Base-by-base conservation (phyloP, 768 basidiomycete species). In the Lactarius akahatsu region DNA sequence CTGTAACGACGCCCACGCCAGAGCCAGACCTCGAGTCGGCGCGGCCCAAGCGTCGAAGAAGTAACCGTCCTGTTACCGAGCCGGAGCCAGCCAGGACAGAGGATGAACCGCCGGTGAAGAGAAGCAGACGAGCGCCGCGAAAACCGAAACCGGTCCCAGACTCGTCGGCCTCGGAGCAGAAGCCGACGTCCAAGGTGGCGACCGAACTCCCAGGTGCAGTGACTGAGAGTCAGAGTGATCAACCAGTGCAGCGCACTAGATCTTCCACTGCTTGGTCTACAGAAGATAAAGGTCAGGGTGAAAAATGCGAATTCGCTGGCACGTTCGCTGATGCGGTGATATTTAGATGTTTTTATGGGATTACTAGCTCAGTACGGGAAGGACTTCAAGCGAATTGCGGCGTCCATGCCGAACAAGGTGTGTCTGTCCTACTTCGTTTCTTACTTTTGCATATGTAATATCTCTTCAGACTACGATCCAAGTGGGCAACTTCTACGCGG, bases 301-400 rank as follows among this genome's bases (percentile, higher is more conserved):
- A 18, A 38, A 59, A 34, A 54, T 58, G 30, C 64, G 54, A 18
- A 34, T 23, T 59, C 32, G 32, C 13, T 45, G 38, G 54, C 58
- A 67, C 52, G 66, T 74, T 61, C 70, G 64, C 61, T 61, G 47
- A 61, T 18, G 41, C n/a, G 23, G 59, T 45, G 23, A 36, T 32
- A 38, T 66, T 16, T 56, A 85, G 85, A 73, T 56, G 70, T 82
- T 56, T 87, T 91, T 72, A 70, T 86, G 57, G 74, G 79, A 18
- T 79, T 91, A 45, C 78, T 90, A 20, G 77, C 78, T n/a, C 79
- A 84, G 65, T 81, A 89, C 73, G 89, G 89, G 41, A 81, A 83
- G 62, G 83, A 92, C 71, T 87, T 87, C 71, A 83, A 85, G 71
- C 81, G 83, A n/a, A 87, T 92, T 59, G 85, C 90, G 1, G 81